These are phyloP conservation scores for Xylaria sp. DNA, from an alignment of 2,329 filamentous ascomycete species.

Conservation along the genomic window DNA sequence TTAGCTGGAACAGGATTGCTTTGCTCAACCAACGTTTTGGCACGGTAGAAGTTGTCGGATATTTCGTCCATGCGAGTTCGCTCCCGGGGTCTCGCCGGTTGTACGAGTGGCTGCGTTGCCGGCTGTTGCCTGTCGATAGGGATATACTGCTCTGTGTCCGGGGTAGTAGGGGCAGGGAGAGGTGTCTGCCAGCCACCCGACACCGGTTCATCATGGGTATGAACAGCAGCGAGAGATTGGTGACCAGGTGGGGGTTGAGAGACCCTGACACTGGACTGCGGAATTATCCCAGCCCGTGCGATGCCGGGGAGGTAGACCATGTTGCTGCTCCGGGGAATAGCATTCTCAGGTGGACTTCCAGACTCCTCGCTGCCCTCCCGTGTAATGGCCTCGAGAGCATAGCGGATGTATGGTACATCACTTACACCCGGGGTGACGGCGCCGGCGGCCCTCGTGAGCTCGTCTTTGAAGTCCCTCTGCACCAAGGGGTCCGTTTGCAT, in stretches of 20 bases:
- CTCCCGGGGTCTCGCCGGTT: neutral
- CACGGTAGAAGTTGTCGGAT: conserved; percentile 24
- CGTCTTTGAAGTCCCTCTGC: conserved; percentile 59
- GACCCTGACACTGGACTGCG: conserved; percentile 36
- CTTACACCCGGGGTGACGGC: conserved; percentile 80
- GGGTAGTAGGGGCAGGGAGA: conserved; percentile 6
- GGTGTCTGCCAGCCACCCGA: conserved; percentile 15
- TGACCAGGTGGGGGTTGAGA: conserved; percentile 21
- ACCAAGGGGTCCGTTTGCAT: conserved; percentile 41
- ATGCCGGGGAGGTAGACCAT: conserved; percentile 31
- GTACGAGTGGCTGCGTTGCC: neutral
- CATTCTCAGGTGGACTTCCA: conserved; percentile 41
- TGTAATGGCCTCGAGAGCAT: conserved; percentile 88
- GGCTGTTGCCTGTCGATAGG: conserved; percentile 4
- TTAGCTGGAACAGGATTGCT: conserved; percentile 3
- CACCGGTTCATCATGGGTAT: conserved; percentile 22
- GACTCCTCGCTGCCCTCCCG: conserved; percentile 74
- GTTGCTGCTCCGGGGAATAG: conserved; percentile 37
- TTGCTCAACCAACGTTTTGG: conserved; percentile 22
- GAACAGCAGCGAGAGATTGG: conserved; percentile 17
- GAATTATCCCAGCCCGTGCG: conserved; percentile 38
- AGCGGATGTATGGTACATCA: conserved; percentile 87
- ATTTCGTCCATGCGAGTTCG: conserved; percentile 24
- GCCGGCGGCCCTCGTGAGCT: conserved; percentile 60
- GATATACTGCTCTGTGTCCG: conserved; percentile 1